Conservation (phyloP, 2,329 filamentous ascomycete genomes). For the Endothia cerciana region DNA sequence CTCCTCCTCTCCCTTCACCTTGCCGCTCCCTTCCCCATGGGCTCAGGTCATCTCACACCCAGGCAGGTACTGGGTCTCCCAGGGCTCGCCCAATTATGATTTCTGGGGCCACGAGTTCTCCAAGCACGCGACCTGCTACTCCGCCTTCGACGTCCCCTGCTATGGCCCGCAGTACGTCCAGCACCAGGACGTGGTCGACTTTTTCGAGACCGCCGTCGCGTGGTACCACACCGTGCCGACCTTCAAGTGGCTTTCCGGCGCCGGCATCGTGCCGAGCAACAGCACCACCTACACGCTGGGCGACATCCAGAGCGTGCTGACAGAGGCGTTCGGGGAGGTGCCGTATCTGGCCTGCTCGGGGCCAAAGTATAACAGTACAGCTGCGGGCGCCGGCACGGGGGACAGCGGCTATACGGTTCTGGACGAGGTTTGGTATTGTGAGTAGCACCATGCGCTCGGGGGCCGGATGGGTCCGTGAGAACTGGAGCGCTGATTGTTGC, state of each 20-base stretch:
- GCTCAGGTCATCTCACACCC: background rate
- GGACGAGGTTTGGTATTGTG: slow-evolving; percentile 67
- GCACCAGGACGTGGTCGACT: slow-evolving; percentile 65
- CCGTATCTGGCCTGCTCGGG: slow-evolving; percentile 67
- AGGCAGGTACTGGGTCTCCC: slow-evolving; percentile 59
- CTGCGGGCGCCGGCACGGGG: slow-evolving; percentile 54
- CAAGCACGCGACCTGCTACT: slow-evolving; percentile 71
- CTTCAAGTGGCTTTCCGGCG: slow-evolving; percentile 60
- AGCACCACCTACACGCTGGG: slow-evolving; percentile 57
- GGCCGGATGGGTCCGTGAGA: background rate
- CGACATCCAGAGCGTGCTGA: slow-evolving; percentile 56
- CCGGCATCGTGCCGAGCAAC: slow-evolving; percentile 62
- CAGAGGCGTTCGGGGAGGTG: slow-evolving; percentile 52
- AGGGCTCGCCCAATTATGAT: slow-evolving; percentile 56
- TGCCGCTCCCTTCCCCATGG: background rate
- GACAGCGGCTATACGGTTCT: slow-evolving; percentile 63
- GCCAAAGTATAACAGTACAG: slow-evolving; percentile 63
- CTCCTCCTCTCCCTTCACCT: too few species aligned
- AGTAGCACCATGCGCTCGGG: slow-evolving; percentile 4
- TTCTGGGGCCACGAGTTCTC: slow-evolving; percentile 72
- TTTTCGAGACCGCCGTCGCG: slow-evolving; percentile 61
- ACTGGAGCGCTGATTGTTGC: background rate
- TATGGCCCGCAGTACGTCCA: slow-evolving; percentile 61
- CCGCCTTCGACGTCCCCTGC: slow-evolving; percentile 67
- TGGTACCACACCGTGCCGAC: slow-evolving; percentile 65